Conservation (phyloP, 23 red algal species). For the Chondrus crispus region DNA sequence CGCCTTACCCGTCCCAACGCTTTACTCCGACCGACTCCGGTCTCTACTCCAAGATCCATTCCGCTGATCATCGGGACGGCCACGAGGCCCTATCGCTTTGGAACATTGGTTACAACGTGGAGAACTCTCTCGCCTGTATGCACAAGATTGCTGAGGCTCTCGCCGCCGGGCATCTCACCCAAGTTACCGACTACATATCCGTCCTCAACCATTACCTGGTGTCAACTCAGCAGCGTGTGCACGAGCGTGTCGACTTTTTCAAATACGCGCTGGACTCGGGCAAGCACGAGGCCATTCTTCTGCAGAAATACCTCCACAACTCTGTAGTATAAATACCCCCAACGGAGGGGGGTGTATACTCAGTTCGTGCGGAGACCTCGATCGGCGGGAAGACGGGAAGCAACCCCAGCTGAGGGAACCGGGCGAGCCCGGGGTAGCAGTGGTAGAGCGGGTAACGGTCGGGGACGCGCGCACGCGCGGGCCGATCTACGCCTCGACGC, state of each 20-base stretch:
- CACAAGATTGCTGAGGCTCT: not conserved
- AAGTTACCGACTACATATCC: not conserved
- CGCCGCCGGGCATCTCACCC: not conserved
- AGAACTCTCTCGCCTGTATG: not conserved
- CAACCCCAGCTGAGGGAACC: too few species aligned
- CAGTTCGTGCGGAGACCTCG: too few species aligned
- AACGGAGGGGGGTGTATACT: too few species aligned
- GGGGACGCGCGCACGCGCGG: too few species aligned
- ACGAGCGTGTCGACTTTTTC: not conserved
- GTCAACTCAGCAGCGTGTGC: too few species aligned
- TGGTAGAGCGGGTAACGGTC: too few species aligned
- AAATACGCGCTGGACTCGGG: not conserved
- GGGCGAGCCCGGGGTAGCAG: too few species aligned
- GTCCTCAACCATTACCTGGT: not conserved
- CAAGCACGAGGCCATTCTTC: not conserved
- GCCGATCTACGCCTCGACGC: too few species aligned
- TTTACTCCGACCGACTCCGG: not conserved
- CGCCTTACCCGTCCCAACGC: not conserved
- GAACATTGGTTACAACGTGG: not conserved
- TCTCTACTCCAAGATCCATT: not conserved
- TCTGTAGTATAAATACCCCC: too few species aligned
- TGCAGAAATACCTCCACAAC: not conserved
- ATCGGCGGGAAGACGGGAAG: too few species aligned
- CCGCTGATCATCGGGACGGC: not conserved
- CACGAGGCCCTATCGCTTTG: not conserved